Percentiles rank a stretch among this genome's conserved stretches.
Conservation (phyloP, 345 rosid species). For the Brassica napus region Da-Ae NC_063445.1:54040001-54040500, state of each 20-base stretch:
- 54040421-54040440: slow-evolving; percentile 36
- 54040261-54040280: slow-evolving; percentile 17
- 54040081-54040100: background rate
- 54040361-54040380: background rate
- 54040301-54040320: slow-evolving; percentile 16
- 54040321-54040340: background rate
- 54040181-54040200: slow-evolving; percentile 4
- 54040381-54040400: slow-evolving; percentile 31
- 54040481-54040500: background rate
- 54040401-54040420: slow-evolving; percentile 47
- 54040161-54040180: slow-evolving; percentile 10
- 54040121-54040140: background rate
- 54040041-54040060: background rate
- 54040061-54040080: background rate
- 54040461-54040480: background rate
- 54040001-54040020: too few species aligned
- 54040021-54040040: too few species aligned
- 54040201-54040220: background rate
- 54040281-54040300: slow-evolving; percentile 20
- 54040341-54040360: slow-evolving; percentile 1
- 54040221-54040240: background rate
- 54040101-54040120: background rate
- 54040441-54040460: background rate
- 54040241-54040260: background rate
- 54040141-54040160: slow-evolving; percentile 1